Percentiles rank a stretch among this genome's conserved stretches.
phyloP scores from a whole-genome alignment of 805 yeast genomes.

The Suhomyces emberorum region DNA sequence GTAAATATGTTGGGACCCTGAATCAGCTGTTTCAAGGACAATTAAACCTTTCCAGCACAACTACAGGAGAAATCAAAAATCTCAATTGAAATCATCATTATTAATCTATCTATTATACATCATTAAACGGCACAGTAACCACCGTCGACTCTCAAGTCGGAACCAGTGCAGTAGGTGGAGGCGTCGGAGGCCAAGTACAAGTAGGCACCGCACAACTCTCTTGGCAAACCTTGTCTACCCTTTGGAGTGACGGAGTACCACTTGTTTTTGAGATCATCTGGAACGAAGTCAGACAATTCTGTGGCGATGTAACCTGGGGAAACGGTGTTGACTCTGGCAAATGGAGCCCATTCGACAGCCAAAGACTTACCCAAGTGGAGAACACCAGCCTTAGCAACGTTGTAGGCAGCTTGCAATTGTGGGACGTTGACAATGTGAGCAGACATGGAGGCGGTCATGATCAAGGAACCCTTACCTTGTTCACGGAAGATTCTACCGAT shows the following conservation, averaged over 20 bases:
- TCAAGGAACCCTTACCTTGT: conserved; percentile 74
- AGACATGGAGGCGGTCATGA: conserved; percentile 86
- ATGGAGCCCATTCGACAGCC: conserved; percentile 83
- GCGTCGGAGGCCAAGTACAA: conserved; percentile 79
- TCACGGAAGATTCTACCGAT: conserved; percentile 70
- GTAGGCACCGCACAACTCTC: conserved; percentile 77
- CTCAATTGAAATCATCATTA: neutral
- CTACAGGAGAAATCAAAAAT: neutral
- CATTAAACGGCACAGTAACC: conserved; percentile 57
- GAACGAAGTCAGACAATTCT: conserved; percentile 48
- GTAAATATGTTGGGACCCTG: too few relatives aligned
- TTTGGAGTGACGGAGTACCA: conserved; percentile 54
- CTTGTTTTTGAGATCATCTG: conserved; percentile 29
- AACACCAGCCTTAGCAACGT: conserved; percentile 83
- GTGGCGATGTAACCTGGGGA: conserved; percentile 87
- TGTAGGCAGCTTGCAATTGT: conserved; percentile 81
- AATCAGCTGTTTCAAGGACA: too few relatives aligned
- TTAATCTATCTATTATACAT: conserved; percentile 1
- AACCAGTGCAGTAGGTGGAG: conserved; percentile 73
- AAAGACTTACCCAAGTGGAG: conserved; percentile 71
- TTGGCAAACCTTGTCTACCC: conserved; percentile 73
- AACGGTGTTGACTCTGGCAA: conserved; percentile 79
- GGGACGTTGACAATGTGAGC: conserved; percentile 87
- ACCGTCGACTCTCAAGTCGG: conserved; percentile 77
- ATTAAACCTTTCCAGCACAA: neutral